Evolutionary conservation across 257 asterid genomes (phyloP).

Genomic region (Solanum sitiens): DNA sequence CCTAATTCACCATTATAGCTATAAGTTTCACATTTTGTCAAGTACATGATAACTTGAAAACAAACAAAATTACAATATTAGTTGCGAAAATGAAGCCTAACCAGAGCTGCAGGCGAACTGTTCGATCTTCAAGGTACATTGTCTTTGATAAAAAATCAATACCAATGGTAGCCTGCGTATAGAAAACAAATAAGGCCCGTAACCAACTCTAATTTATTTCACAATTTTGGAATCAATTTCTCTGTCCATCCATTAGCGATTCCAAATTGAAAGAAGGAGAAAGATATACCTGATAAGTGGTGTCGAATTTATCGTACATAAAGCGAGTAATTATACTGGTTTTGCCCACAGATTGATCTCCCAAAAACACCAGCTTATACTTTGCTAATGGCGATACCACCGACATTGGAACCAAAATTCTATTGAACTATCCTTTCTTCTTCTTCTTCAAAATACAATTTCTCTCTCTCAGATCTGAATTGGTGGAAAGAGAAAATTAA

Average conservation of each 20-base stretch:
- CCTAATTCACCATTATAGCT: not conserved
- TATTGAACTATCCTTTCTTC: not conserved
- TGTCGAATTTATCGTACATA: not conserved
- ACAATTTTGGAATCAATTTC: not conserved
- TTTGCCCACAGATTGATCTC: not conserved
- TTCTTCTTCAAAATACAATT: not conserved
- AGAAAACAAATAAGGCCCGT: not conserved
- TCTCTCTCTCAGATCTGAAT: not conserved
- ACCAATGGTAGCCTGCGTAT: constrained; percentile 83
- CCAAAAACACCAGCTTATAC: not conserved
- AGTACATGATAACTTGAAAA: not conserved
- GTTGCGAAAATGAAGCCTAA: constrained; percentile 1
- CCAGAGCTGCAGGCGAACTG: constrained; percentile 91
- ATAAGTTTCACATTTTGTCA: not conserved
- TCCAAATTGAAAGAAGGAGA: not conserved
- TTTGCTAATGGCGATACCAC: constrained; percentile 1
- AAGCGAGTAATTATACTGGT: not conserved
- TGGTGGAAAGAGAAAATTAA: not conserved
- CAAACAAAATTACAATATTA: not conserved
- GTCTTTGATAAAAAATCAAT: constrained; percentile 84
- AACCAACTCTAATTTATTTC: not conserved
- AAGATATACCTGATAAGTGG: not conserved
- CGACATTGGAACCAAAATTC: not conserved
- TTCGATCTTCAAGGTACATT: constrained; percentile 89
- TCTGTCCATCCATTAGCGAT: not conserved